Base-by-base conservation (phyloP, 257 asterid species). In the Solanum corneliomulleri region DNA sequence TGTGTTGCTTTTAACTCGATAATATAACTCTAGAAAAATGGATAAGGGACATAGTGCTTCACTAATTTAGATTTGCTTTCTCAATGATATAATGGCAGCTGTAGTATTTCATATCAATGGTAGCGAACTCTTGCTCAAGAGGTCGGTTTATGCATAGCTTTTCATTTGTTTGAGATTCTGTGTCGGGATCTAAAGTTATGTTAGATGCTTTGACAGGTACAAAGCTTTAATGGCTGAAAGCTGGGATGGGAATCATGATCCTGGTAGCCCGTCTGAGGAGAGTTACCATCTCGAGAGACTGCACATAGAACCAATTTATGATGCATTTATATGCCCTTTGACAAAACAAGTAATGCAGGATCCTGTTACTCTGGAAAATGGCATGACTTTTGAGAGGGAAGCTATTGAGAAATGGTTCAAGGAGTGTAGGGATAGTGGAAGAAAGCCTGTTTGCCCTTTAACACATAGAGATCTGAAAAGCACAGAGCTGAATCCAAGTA, bases 331-430 rank as follows among this genome's bases (percentile, higher is more conserved):
- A 69, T 97, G 99, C 89, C 99, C 98, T 45, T 88, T 97, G 41
- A 92, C 99, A 9, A 97, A 95, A 89, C 98, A 96, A 92, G 95
- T 96, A 77, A 97, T 97, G 99, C 93, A 88, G 31, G 97, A 97
- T 88, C 99, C 99, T 0, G 99, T 97, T 23, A 91, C 96, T 58
- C 88, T 96, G 85, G 99, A 97, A 89, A 94, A 92, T 41, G 99
- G 99, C 87, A 95, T 90, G 87, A 95, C 99, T 5, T 97, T 93
- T n/a, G 99, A 97, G 90, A 92, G 99, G 88, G 98, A 92, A 86
- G 98, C 99, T 58, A 95, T 97, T 78, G 99, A 95, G 92, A 96
- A 92, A 90, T 97, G 97, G 99, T 92, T 97, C 86, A 91, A 85
- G 78, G 98, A 94, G 52, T 93, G 99, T 89, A 90, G 90, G 76